phyloP scores from a whole-genome alignment of 306 rosid genomes.

The Casuarina equisetifolia region DNA sequence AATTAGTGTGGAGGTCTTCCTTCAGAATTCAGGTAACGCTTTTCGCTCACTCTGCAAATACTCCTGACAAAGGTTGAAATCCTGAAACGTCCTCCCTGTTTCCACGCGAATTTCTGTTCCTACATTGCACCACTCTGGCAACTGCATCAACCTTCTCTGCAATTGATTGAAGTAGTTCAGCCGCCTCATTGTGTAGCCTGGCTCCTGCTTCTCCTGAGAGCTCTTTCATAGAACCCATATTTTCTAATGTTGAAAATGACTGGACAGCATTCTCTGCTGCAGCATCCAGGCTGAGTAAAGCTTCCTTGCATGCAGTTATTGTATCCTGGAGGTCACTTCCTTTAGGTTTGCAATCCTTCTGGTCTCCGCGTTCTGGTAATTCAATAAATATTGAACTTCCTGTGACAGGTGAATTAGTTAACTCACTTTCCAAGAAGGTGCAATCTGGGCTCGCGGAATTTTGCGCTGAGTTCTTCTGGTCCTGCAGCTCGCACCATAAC shows the following conservation, averaged over 20 bases:
- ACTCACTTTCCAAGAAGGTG: conserved; percentile 22
- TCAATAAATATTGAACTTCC: conserved; percentile 31
- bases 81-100: conserved; percentile 22
- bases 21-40: conserved; percentile 28
- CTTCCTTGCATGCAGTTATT: conserved; percentile 53
- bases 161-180: conserved; percentile 50
- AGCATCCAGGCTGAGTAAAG: conserved; percentile 44
- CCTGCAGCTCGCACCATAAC: conserved; percentile 35
- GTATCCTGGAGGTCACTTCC: conserved; percentile 34
- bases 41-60: conserved; percentile 17
- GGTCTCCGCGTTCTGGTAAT: conserved; percentile 17
- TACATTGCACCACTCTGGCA: conserved; percentile 40
- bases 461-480: conserved; percentile 30
- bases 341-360: conserved; percentile 13
- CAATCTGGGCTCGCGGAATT: conserved; percentile 17
- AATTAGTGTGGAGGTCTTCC: conserved; percentile 12
- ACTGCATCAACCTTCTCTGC: conserved; percentile 51
- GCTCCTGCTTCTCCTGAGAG: conserved; percentile 27
- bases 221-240: conserved; percentile 31
- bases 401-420: conserved; percentile 18
- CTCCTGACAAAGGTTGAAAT: conserved; percentile 28
- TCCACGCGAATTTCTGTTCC: conserved; percentile 33
- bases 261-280: conserved; percentile 51
- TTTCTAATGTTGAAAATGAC: conserved; percentile 36
- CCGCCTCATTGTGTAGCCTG: conserved; percentile 47